Conservation (phyloP, 1,284 basidiomycete species). For the Polyporus tsugae region DNA sequence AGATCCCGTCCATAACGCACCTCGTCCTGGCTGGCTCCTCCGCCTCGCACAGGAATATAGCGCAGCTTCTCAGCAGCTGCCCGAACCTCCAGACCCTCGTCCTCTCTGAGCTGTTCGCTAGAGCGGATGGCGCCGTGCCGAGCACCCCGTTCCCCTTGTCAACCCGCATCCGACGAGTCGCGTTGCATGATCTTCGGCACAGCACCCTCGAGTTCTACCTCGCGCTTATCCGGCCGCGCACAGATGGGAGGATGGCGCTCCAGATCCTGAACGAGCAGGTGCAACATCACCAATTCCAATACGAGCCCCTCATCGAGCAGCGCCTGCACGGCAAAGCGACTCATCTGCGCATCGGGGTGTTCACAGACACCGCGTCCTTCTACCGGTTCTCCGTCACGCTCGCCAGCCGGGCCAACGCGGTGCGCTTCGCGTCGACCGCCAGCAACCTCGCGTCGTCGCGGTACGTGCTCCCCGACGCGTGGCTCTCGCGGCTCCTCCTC, state of each 20-base stretch:
- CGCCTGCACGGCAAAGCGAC: background rate
- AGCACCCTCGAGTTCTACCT: slow-evolving; percentile 12
- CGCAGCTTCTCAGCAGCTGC: background rate
- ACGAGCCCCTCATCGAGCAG: slow-evolving; percentile 9
- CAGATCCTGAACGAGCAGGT: slow-evolving; percentile 12
- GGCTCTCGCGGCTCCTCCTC: slow-evolving; percentile 14
- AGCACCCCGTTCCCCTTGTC: background rate
- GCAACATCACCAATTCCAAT: background rate
- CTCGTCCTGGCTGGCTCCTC: slow-evolving; percentile 4
- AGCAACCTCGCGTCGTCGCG: slow-evolving; percentile 13
- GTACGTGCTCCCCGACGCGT: background rate
- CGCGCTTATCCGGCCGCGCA: background rate
- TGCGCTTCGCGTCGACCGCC: slow-evolving; percentile 16
- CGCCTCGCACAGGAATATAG: background rate
- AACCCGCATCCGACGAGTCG: slow-evolving; percentile 1
- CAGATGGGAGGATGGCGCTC: background rate
- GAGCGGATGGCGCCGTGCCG: background rate
- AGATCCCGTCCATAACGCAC: slow-evolving; percentile 7
- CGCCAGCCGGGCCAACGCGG: slow-evolving; percentile 7
- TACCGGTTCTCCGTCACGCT: slow-evolving; percentile 7
- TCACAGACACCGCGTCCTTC: background rate
- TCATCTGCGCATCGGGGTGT: slow-evolving; percentile 7
- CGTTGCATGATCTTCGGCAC: slow-evolving; percentile 3
- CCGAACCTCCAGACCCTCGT: background rate
- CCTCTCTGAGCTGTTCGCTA: background rate